Conservation (phyloP, 306 rosid species). For the Rosa chinensis region DNA sequence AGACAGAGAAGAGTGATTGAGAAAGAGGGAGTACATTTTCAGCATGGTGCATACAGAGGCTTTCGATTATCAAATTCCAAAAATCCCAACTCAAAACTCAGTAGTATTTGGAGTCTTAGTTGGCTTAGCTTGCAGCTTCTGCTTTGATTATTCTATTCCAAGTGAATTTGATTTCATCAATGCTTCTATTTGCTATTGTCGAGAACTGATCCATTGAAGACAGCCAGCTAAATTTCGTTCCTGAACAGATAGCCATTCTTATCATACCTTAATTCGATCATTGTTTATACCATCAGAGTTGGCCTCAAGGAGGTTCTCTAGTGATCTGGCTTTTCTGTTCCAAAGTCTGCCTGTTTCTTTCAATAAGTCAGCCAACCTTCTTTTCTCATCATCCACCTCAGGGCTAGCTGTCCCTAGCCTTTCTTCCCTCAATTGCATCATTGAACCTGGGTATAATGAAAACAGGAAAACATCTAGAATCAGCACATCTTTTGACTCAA, state of each 20-base stretch:
- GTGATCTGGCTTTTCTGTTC: slow-evolving; percentile 61
- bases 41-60: too few species aligned
- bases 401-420: slow-evolving; percentile 93
- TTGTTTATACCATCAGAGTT: slow-evolving; percentile 32
- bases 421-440: slow-evolving; percentile 92
- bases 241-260: slow-evolving; percentile 16
- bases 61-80: too few species aligned
- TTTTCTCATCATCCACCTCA: slow-evolving; percentile 87
- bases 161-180: too few species aligned
- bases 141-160: too few species aligned
- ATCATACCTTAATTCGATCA: slow-evolving; percentile 29
- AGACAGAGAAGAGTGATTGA: too few species aligned
- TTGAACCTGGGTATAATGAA: slow-evolving; percentile 51
- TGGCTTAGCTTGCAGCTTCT: too few species aligned
- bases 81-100: too few species aligned
- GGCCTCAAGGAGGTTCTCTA: slow-evolving; percentile 71
- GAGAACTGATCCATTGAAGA: too few species aligned
- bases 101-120: too few species aligned
- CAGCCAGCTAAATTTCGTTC: too few species aligned
- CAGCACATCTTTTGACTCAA: slow-evolving; percentile 19
- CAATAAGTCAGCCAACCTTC: slow-evolving; percentile 75
- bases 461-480: slow-evolving; percentile 4
- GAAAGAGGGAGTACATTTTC: too few species aligned
- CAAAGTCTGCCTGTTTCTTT: slow-evolving; percentile 88
- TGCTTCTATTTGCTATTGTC: too few species aligned